Conservation (phyloP, 768 basidiomycete genomes). For the Lentinula aciculospora region DNA sequence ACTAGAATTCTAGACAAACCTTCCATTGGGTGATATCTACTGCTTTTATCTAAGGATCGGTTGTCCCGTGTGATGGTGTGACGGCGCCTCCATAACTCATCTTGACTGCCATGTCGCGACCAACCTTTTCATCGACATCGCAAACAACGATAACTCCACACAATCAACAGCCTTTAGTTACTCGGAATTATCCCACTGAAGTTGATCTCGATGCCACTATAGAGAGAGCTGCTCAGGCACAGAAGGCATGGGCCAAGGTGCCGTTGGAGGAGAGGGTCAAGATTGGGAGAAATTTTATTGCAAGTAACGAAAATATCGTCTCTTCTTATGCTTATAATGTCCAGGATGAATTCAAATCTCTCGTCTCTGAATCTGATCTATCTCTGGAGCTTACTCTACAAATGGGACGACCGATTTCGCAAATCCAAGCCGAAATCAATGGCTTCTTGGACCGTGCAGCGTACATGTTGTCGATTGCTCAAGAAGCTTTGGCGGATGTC, state of each 20-base stretch:
- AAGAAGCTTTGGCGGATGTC: slow-evolving; percentile 67
- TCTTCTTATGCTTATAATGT: background rate
- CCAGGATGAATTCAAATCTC: slow-evolving; percentile 44
- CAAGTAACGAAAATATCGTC: slow-evolving; percentile 6
- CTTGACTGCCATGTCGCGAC: background rate
- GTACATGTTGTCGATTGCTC: slow-evolving; percentile 84
- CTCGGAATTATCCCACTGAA: slow-evolving; percentile 57
- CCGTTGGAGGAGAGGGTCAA: slow-evolving; percentile 65
- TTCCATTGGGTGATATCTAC: no score
- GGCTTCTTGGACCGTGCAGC: slow-evolving; percentile 78
- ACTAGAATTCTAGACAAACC: no score
- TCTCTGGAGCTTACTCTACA: slow-evolving; percentile 76
- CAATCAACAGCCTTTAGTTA: slow-evolving; percentile 63
- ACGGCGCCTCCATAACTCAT: no score
- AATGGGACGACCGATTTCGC: slow-evolving; percentile 88
- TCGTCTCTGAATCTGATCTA: slow-evolving; percentile 44
- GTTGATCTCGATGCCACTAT: slow-evolving; percentile 60
- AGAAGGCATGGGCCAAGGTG: slow-evolving; percentile 70
- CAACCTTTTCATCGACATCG: background rate
- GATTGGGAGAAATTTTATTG: slow-evolving; percentile 50
- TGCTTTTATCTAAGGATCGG: no score
- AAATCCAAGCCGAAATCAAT: slow-evolving; percentile 71
- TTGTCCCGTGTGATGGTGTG: no score
- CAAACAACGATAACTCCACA: slow-evolving; percentile 88
- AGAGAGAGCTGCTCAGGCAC: slow-evolving; percentile 49